Percentiles rank a stretch among this genome's conserved stretches.
phyloP scores from a whole-genome alignment of 139 green algal genomes.

The Coelastrella sp. region DNA sequence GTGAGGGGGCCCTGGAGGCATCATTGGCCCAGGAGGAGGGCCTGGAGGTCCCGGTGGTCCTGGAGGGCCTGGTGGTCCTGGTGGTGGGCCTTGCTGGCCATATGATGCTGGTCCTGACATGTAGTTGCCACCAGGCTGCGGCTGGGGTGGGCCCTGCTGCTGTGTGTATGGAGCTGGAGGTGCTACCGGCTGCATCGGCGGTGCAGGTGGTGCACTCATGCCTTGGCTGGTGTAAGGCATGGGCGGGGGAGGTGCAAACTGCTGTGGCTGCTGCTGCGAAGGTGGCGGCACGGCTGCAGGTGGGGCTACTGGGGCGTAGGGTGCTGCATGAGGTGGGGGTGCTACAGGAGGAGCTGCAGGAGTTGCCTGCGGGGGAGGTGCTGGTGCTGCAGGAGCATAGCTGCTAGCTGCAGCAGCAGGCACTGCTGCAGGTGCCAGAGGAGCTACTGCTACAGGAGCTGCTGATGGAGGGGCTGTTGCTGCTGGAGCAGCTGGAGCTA shows the following conservation, averaged over 20 bases:
- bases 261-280: constrained; percentile 40
- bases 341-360: not conserved
- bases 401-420: not conserved
- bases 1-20: not conserved
- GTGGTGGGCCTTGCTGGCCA: constrained; percentile 9
- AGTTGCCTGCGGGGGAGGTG: not conserved
- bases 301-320: constrained; percentile 26
- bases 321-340: constrained; percentile 29
- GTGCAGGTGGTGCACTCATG: constrained; percentile 3
- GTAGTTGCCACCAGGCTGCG: constrained; percentile 7
- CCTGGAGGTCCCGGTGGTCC: not conserved
- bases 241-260: constrained; percentile 38
- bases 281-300: constrained; percentile 8
- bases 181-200: not conserved
- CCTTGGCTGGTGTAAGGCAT: not conserved
- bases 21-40: not conserved
- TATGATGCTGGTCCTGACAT: not conserved
- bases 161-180: constrained; percentile 1
- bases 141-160: constrained; percentile 12
- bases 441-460: not conserved
- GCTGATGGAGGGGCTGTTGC: not conserved
- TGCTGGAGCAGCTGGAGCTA: constrained; percentile 6
- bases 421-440: not conserved
- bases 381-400: constrained; percentile 32
- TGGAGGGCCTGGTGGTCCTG: not conserved